phyloP scores from a whole-genome alignment of 306 rosid genomes.

The Medicago ruthenica region DNA sequence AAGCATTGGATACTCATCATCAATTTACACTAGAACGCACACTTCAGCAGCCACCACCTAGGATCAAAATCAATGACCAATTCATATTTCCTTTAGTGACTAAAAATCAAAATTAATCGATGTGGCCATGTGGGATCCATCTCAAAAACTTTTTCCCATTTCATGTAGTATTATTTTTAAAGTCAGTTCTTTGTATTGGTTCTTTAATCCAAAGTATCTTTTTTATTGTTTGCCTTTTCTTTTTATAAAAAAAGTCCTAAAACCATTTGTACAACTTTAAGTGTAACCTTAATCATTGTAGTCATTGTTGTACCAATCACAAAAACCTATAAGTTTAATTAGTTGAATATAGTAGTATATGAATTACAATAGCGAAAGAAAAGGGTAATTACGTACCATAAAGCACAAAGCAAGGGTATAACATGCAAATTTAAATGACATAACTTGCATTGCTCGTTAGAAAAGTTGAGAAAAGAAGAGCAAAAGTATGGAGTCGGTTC shows the following conservation, averaged over 20 bases:
- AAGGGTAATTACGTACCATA: not conserved
- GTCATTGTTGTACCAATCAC: constrained; percentile 33
- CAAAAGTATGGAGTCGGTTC: constrained; percentile 31
- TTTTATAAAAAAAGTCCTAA: constrained; percentile 20
- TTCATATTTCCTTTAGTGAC: constrained; percentile 17
- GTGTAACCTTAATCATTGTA: constrained; percentile 31
- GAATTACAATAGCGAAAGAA: constrained; percentile 11
- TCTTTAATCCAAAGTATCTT: constrained; percentile 28
- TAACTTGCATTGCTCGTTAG: not conserved
- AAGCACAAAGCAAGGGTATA: constrained; percentile 20
- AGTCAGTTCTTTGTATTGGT: not conserved
- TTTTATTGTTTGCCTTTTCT: constrained; percentile 8
- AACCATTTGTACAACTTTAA: constrained; percentile 25
- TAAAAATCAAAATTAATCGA: constrained; percentile 2
- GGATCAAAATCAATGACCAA: not conserved
- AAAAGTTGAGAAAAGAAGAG: constrained; percentile 35
- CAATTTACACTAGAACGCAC: no score
- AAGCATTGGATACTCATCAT: no score
- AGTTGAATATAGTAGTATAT: constrained; percentile 5
- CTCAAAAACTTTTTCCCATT: not conserved
- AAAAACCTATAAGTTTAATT: not conserved
- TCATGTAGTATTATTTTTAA: not conserved
- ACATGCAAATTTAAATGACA: constrained; percentile 26
- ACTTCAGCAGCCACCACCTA: no score
- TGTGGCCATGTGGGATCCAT: constrained; percentile 31